phyloP scores from a whole-genome alignment of 495 filamentous ascomycete genomes.

The Evernia prunastri region DNA sequence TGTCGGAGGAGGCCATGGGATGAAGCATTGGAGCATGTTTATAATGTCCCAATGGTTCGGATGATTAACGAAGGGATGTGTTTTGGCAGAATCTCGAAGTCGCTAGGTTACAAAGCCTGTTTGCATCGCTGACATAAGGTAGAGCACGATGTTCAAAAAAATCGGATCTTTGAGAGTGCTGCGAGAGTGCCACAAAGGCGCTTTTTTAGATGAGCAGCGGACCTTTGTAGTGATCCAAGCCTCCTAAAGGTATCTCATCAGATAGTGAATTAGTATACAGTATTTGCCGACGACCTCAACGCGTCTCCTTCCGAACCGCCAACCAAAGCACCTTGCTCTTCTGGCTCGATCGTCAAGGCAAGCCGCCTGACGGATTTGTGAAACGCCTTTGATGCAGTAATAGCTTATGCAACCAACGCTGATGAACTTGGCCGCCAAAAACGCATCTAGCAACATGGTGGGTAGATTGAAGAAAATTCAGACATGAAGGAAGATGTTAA shows the following conservation, averaged over 20 bases:
- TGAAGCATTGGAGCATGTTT: not conserved
- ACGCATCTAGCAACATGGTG: slow-evolving; percentile 8
- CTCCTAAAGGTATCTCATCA: not conserved
- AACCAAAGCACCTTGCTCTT: slow-evolving; percentile 3
- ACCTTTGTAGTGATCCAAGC: not conserved
- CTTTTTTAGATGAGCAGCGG: not conserved
- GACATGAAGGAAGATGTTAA: slow-evolving; percentile 33
- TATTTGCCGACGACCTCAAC: slow-evolving; percentile 2
- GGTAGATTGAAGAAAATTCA: slow-evolving; percentile 11
- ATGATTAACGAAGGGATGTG: not conserved
- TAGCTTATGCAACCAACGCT: slow-evolving; percentile 16
- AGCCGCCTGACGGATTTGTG: not conserved
- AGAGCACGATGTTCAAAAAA: not conserved
- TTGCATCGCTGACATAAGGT: not conserved
- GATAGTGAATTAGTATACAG: slow-evolving; percentile 9
- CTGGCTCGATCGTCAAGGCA: not conserved
- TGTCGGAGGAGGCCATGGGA: not conserved
- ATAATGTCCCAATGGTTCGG: not conserved
- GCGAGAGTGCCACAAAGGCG: not conserved
- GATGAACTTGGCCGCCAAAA: slow-evolving; percentile 10
- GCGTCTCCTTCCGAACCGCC: slow-evolving; percentile 5
- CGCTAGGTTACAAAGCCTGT: not conserved
- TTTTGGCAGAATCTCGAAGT: not conserved
- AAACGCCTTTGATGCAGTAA: slow-evolving; percentile 14
- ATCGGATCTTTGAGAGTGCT: not conserved